phyloP scores from a whole-genome alignment of 2,329 filamentous ascomycete genomes.

The Chalaropsis ovoidea region DNA sequence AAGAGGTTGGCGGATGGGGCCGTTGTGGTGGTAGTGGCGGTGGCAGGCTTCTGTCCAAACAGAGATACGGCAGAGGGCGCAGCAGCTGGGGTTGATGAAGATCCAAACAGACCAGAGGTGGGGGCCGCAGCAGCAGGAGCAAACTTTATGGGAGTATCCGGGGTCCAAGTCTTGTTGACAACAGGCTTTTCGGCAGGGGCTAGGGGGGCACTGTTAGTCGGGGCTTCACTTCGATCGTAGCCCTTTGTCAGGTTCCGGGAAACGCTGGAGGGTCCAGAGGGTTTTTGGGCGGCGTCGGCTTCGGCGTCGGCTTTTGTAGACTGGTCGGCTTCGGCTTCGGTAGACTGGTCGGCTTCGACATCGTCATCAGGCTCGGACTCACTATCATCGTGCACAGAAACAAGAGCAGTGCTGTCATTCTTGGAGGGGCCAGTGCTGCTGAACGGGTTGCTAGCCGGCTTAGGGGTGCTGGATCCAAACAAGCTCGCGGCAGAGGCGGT shows the following conservation, averaged over 20 bases:
- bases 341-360: slow-evolving; percentile 28
- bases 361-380: slow-evolving; percentile 40
- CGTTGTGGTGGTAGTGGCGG: slow-evolving; percentile 33
- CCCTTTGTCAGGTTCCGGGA: slow-evolving; percentile 48
- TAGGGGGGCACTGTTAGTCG: slow-evolving; percentile 27
- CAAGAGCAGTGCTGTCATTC: slow-evolving; percentile 30
- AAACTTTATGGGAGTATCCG: slow-evolving; percentile 47
- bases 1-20: slow-evolving; percentile 33
- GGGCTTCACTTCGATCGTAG: slow-evolving; percentile 41
- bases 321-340: too few relatives aligned
- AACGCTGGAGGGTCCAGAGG: slow-evolving; percentile 33
- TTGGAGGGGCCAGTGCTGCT: slow-evolving; percentile 48
- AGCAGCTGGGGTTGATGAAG: slow-evolving; percentile 29
- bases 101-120: slow-evolving; percentile 17
- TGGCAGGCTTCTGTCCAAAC: slow-evolving; percentile 30
- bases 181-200: slow-evolving; percentile 32
- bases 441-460: slow-evolving; percentile 45
- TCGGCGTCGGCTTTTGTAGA: not conserved
- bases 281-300: slow-evolving; percentile 32
- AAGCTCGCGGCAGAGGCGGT: slow-evolving; percentile 31
- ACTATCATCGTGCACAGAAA: slow-evolving; percentile 27
- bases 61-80: slow-evolving; percentile 28
- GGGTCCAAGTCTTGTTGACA: slow-evolving; percentile 41
- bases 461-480: slow-evolving; percentile 31
- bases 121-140: slow-evolving; percentile 32